Evolutionary conservation across 2,329 filamentous ascomycete genomes (phyloP).

Genomic region (Amphichorda felina): DNA sequence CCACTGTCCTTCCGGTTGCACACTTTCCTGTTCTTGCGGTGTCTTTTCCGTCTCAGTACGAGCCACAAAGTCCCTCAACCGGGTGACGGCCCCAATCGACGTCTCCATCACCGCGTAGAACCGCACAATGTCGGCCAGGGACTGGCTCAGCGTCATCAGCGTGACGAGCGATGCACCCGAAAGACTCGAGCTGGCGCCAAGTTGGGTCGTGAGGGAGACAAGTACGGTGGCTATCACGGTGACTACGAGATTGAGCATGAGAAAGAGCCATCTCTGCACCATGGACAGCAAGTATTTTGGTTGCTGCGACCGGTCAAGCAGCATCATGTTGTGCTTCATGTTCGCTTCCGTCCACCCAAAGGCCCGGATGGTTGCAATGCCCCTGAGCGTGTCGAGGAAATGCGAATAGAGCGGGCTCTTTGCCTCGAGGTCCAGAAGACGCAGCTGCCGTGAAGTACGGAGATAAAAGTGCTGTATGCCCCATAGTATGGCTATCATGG

Average conservation of each 20-base stretch:
- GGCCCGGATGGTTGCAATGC: conserved; percentile 40
- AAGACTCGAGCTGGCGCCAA: conserved; percentile 18
- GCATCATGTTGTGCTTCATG: conserved; percentile 26
- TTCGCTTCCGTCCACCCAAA: conserved; percentile 37
- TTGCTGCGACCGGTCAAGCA: conserved; percentile 40
- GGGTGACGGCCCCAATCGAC: conserved; percentile 13
- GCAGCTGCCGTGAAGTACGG: conserved; percentile 46
- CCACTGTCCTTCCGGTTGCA: conserved; percentile 14
- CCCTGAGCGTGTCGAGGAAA: conserved; percentile 41
- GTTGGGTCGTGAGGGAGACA: conserved; percentile 30
- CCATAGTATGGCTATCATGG: conserved; percentile 32
- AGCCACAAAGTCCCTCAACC: conserved; percentile 14
- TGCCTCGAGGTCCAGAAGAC: conserved; percentile 48
- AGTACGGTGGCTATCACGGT: conserved; percentile 32
- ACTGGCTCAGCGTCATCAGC: conserved; percentile 20
- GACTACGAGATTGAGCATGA: conserved; percentile 36
- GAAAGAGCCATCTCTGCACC: conserved; percentile 43
- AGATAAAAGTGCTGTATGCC: conserved; percentile 45
- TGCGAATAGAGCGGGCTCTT: conserved; percentile 46
- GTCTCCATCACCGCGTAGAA: conserved; percentile 19
- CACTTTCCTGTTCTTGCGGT: conserved; percentile 4
- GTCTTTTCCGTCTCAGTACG: conserved; percentile 10
- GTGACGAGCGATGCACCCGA: conserved; percentile 23
- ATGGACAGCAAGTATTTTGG: conserved; percentile 44
- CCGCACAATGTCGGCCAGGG: conserved; percentile 11